Evolutionary conservation across 169 alveolate species (phyloP).

Genomic region (Prorocentrum cordatum): DNA sequence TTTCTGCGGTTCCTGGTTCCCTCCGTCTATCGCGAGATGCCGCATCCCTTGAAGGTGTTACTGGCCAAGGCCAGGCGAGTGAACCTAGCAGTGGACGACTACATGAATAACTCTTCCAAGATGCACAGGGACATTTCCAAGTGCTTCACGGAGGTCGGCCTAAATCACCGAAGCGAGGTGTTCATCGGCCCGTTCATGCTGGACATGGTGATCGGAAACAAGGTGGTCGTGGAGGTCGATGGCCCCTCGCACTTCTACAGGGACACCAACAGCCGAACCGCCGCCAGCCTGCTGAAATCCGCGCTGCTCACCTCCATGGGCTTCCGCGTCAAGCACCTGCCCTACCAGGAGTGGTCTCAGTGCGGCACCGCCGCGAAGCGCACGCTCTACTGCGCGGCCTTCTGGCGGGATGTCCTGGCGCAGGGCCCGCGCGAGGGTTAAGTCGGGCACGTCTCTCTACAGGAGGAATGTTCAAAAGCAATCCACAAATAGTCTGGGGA

Average conservation of each 20-base stretch:
- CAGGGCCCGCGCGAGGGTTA: no score
- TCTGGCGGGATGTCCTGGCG: conserved; percentile 63
- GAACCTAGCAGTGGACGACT: conserved; percentile 40
- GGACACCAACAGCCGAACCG: conserved; percentile 48
- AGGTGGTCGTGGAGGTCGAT: conserved; percentile 53
- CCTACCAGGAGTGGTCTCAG: conserved; percentile 60
- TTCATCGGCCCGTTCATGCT: conserved; percentile 59
- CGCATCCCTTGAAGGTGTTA: conserved; percentile 4
- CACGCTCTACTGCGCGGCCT: conserved; percentile 22
- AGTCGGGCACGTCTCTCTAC: no score
- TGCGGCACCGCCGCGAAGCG: conserved; percentile 26
- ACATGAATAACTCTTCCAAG: conserved; percentile 49
- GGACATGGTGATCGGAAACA: conserved; percentile 59
- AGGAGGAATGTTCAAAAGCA: background rate
- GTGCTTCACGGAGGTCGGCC: conserved; percentile 39
- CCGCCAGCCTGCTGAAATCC: conserved; percentile 27
- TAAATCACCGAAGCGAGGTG: conserved; percentile 62
- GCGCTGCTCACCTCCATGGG: conserved; percentile 31
- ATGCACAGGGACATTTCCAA: conserved; percentile 41
- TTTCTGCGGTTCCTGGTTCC: conserved; percentile 10
- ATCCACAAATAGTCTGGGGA: background rate
- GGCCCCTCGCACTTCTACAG: conserved; percentile 66
- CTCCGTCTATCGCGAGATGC: background rate
- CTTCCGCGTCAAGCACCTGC: conserved; percentile 41
- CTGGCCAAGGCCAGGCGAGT: conserved; percentile 56